These are phyloP conservation scores for Aspergillus biplanus DNA, from an alignment of 495 filamentous ascomycete genomes.

Conservation along the genomic window DNA sequence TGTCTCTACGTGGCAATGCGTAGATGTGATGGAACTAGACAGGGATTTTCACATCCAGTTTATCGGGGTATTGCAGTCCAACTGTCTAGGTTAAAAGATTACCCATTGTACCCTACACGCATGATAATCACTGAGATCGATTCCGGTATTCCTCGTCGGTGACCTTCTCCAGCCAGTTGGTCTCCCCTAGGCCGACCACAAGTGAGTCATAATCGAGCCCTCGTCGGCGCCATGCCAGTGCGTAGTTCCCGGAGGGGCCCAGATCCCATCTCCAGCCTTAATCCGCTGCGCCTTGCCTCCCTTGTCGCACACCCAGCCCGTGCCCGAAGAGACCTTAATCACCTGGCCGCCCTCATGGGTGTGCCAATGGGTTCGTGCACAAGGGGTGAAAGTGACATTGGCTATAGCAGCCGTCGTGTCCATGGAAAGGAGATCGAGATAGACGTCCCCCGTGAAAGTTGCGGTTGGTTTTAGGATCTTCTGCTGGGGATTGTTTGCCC, in stretches of 20 bases:
- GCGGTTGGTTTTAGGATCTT: constrained; percentile 18
- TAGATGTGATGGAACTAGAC: too few relatives aligned
- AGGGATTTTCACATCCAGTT: too few relatives aligned
- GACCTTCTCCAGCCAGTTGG: constrained; percentile 25
- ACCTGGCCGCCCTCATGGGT: constrained; percentile 30
- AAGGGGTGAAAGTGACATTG: constrained; percentile 31
- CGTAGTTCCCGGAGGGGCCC: constrained; percentile 28
- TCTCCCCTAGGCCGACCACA: constrained; percentile 24
- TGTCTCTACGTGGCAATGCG: too few relatives aligned
- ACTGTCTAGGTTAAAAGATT: too few relatives aligned
- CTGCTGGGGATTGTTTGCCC: not conserved
- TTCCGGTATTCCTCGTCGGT: constrained; percentile 25
- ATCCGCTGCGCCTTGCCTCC: constrained; percentile 20
- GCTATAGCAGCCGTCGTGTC: constrained; percentile 16
- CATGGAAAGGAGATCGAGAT: constrained; percentile 21
- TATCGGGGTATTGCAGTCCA: too few relatives aligned
- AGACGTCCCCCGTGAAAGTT: constrained; percentile 32
- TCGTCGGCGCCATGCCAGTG: constrained; percentile 33
- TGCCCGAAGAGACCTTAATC: constrained; percentile 25
- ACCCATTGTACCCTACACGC: too few relatives aligned
- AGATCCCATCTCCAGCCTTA: constrained; percentile 28
- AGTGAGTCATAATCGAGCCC: constrained; percentile 26
- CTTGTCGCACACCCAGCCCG: constrained; percentile 31
- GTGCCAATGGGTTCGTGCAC: constrained; percentile 32
- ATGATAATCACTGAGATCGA: too few relatives aligned